Evolutionary conservation across 345 rosid species (phyloP), one percentile per base, ranked within the genome.

Genomic region (Eucalyptus brandiana): DNA sequence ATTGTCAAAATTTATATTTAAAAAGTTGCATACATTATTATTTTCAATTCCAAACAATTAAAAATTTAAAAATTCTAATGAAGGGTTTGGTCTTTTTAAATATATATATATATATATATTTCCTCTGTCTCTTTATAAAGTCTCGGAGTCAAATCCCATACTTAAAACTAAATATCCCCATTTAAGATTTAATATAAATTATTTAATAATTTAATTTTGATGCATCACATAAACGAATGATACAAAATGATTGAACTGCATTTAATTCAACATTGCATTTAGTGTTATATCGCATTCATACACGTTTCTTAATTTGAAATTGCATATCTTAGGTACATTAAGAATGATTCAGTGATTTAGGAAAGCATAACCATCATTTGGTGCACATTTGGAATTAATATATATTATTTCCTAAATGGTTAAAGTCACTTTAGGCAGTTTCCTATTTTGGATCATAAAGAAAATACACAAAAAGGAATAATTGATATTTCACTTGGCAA

Each of bases 111-210:
- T n/a, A n/a, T n/a, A n/a, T n/a, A n/a, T n/a, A n/a, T n/a, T n/a
- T 51, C 0, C 9, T 18, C 23, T 0, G 0, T 23, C 56, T 51
- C 5, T 54, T 23, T 9, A 23, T 56, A 56, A 9, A 56, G 60
- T 21, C 0, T 56, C 3, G 12, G 28, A 21, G 28, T 23, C 0
- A 21, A 54, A 54, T 54, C 5, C 1, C 12, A 54, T 23, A 54
- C 12, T 8, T 54, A 12, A 54, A 54, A 54, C 60, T 54, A 54
- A 54, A 54, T 9, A 54, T 54, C 60, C 28, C 6, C 0, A 54
- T 21, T 54, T 21, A 14, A 2, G 18, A 30, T 65, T 65, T 65
- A 65, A 65, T 65, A 14, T n/a, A 14, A 14, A n/a, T 65, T 65
- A 65, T 65, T 65, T 65, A 32, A 8, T 15, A 65, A 32, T 65